A percentile compares a stretch with the other conserved stretches of the same genome.
Conservation (phyloP, 1,284 basidiomycete genomes). For the Trichosporon sp. region DNA sequence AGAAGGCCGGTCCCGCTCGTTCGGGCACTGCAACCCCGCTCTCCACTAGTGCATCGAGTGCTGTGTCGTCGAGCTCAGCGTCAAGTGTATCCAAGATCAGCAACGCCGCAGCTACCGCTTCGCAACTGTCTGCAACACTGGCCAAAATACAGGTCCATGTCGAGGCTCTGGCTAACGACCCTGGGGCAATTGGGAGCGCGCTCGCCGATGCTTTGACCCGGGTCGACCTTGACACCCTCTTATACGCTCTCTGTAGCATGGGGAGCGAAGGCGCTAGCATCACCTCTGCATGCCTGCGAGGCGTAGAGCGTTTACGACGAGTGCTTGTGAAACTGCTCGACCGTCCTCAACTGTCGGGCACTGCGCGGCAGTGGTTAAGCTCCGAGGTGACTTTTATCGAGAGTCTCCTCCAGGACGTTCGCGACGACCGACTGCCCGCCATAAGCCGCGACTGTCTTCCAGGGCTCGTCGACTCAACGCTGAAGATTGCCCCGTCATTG, state of each 20-base stretch:
- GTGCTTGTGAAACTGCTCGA: conserved; percentile 22
- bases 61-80: not conserved
- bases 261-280: not conserved
- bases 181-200: not conserved
- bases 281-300: conserved; percentile 9
- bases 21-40: not conserved
- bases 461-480: conserved; percentile 13
- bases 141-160: not conserved
- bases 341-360: not conserved
- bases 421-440: not conserved
- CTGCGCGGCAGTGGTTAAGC: conserved; percentile 18
- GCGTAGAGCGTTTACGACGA: conserved; percentile 25
- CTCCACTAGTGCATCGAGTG: not conserved
- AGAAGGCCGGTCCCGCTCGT: not conserved
- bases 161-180: not conserved
- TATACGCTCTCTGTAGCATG: conserved; percentile 5
- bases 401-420: not conserved
- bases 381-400: conserved; percentile 9
- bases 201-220: not conserved
- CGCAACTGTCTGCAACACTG: not conserved
- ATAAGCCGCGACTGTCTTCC: conserved; percentile 4
- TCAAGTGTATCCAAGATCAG: not conserved
- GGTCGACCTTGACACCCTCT: not conserved
- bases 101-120: not conserved
- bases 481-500: conserved; percentile 8